Evolutionary conservation across 208 protist species (phyloP), one percentile per base, ranked within the genome.

Genomic region (Crithidia thermophila): DNA sequence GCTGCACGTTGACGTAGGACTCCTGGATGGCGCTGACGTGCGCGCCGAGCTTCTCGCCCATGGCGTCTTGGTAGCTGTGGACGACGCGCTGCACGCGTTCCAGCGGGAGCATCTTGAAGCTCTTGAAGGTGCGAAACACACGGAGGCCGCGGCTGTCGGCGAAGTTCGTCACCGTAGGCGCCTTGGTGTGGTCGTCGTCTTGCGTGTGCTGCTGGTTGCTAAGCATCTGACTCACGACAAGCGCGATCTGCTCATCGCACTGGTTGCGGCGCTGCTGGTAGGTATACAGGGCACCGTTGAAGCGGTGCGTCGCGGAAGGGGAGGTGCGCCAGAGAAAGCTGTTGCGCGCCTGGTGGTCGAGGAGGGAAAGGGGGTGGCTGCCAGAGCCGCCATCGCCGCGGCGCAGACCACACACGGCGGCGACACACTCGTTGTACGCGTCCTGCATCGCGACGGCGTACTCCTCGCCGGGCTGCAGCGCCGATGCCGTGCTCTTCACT

Each of bases 241-340:
- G 51, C 23, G 87, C 90, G 20, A 95, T 75, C 36, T 85, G 73
- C 21, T 93, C 87, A 30, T 95, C 90, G 65, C 83, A 84, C 42
- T 63, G 68, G 16, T 67, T 55, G 7, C 88, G 66, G 30, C 73
- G 63, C 25, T 45, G 56, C 16, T 71, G 52, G 57, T 95, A 95
- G n/a, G 70, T 60, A 3, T 68, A 39, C 11, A 86, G 11, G 1
- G 83, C 81, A 7, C 25, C 70, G 51, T 56, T 68, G 57, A 90
- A 89, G 69, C 70, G 76, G 58, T 49, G 67, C 43, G 51, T 53
- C n/a, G 59, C 83, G 16, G 67, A 23, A 11, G 67, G 33, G 18
- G 40, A 76, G 18, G 82, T 79, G 46, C 72, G 77, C 90, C 90
- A 95, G 27, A 88, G 47, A 40, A 75, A 65, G 49, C 58, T 68